These are phyloP conservation scores for Saccharata proteae DNA, from an alignment of 2,329 filamentous ascomycete genomes.

Conservation along the genomic window DNA sequence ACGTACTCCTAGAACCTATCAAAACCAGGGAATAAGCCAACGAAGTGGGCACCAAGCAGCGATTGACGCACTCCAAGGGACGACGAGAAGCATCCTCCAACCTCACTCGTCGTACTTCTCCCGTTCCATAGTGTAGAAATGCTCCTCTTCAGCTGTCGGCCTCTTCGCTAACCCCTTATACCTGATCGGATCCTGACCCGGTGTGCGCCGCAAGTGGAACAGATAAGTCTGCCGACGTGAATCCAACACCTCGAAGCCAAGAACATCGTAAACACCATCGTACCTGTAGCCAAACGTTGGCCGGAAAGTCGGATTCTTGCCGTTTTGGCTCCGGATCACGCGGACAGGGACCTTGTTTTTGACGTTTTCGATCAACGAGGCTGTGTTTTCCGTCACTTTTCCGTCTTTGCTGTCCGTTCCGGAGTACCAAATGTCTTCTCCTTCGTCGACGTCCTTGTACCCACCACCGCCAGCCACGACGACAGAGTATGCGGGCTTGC, in stretches of 20 bases:
- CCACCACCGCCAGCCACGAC: conserved; percentile 35
- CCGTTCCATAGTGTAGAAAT: too few species aligned
- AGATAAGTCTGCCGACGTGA: conserved; percentile 29
- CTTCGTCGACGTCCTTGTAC: conserved; percentile 40
- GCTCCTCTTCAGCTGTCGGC: conserved; percentile 34
- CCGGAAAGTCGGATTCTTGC: conserved; percentile 26
- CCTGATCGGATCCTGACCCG: conserved; percentile 37
- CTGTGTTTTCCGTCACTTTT: conserved; percentile 27
- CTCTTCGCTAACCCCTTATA: conserved; percentile 27
- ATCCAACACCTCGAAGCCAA: conserved; percentile 27
- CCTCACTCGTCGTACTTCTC: too few species aligned
- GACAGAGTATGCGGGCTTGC: conserved; percentile 41
- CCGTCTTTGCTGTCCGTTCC: conserved; percentile 33
- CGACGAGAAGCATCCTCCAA: too few species aligned
- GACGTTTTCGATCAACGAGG: conserved; percentile 29
- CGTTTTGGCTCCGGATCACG: conserved; percentile 36
- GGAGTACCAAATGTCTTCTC: conserved; percentile 39
- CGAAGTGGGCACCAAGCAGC: too few species aligned
- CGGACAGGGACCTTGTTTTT: conserved; percentile 30
- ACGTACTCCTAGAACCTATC: too few species aligned
- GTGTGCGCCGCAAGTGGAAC: conserved; percentile 35
- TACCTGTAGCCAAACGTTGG: conserved; percentile 42
- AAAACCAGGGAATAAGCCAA: too few species aligned
- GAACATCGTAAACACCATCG: conserved; percentile 44
- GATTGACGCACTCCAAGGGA: too few species aligned